Evolutionary conservation across 495 filamentous ascomycete genomes (phyloP).

Genomic region (Aspergillus conjunctus): DNA sequence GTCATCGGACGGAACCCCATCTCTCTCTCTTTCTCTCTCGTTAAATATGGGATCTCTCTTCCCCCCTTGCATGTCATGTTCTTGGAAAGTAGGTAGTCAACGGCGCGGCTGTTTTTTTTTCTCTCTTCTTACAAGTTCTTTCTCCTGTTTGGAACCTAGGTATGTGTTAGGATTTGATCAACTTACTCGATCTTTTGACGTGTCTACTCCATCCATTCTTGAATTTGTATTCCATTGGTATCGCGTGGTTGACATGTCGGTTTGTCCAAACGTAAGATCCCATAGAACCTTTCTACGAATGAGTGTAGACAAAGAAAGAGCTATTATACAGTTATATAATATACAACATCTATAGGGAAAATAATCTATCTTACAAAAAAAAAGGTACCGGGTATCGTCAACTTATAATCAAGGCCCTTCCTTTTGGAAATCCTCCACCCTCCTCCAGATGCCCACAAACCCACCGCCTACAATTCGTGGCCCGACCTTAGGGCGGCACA

Average conservation of each 20-base stretch:
- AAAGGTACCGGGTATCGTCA: too few relatives aligned
- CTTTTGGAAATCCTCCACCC: conserved; percentile 38
- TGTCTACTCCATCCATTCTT: not conserved
- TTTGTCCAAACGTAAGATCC: too few relatives aligned
- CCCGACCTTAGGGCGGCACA: conserved; percentile 72
- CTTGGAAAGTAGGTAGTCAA: conserved; percentile 33
- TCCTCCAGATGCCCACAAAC: conserved; percentile 70
- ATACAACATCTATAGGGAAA: too few relatives aligned
- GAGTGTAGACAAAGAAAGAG: too few relatives aligned
- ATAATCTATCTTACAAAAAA: too few relatives aligned
- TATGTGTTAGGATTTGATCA: conserved; percentile 28
- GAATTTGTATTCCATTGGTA: not conserved
- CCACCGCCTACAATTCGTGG: conserved; percentile 64
- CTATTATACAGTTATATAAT: too few relatives aligned
- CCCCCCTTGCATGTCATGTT: conserved; percentile 16
- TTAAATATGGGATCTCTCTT: conserved; percentile 3
- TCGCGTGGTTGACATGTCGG: too few relatives aligned
- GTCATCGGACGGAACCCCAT: conserved; percentile 12
- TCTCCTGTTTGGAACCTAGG: conserved; percentile 16
- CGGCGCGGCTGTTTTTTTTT: conserved; percentile 25
- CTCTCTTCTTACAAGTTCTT: conserved; percentile 12
- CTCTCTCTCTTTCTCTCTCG: too few relatives aligned
- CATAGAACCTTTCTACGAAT: too few relatives aligned
- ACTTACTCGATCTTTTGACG: conserved; percentile 17
- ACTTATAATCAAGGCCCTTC: conserved; percentile 11